Evolutionary conservation across 148 eudicot species (phyloP).

Genomic region (Amaranthus cruentus): DNA sequence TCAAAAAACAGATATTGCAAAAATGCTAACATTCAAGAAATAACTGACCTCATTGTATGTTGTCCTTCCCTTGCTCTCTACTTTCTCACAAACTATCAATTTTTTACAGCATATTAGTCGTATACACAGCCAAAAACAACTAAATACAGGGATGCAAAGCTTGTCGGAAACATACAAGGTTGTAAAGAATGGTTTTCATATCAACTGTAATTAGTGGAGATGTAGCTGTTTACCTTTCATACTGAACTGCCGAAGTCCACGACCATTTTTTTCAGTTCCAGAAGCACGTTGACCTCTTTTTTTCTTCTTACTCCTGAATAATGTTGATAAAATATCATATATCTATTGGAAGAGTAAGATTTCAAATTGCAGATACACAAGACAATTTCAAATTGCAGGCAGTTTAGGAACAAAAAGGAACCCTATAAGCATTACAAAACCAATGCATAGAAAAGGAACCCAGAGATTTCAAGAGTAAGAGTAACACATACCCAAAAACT

Average conservation of each 20-base stretch:
- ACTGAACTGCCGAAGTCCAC: conserved; percentile 98
- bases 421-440: conserved; percentile 1
- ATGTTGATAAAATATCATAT: conserved; percentile 12
- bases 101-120: conserved; percentile 17
- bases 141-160: not conserved
- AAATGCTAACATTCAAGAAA: conserved; percentile 1
- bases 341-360: not conserved
- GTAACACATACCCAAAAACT: not conserved
- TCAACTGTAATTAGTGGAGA: conserved; percentile 8
- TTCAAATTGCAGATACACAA: not conserved
- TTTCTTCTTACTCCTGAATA: conserved; percentile 67
- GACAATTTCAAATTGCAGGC: too few species aligned
- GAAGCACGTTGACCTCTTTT: conserved; percentile 84
- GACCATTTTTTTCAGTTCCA: conserved; percentile 87
- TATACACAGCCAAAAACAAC: conserved; percentile 12
- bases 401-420: not conserved
- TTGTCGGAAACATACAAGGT: not conserved
- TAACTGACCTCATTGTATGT: conserved; percentile 82
- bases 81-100: conserved; percentile 82
- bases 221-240: conserved; percentile 71
- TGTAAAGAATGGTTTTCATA: not conserved
- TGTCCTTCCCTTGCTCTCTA: conserved; percentile 97
- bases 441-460: not conserved
- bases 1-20: not conserved
- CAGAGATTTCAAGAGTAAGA: not conserved